A percentile compares a stretch with the other conserved stretches of the same genome.
Conservation (phyloP, 2,329 filamentous ascomycete genomes). For the Botrytis deweyae region DNA sequence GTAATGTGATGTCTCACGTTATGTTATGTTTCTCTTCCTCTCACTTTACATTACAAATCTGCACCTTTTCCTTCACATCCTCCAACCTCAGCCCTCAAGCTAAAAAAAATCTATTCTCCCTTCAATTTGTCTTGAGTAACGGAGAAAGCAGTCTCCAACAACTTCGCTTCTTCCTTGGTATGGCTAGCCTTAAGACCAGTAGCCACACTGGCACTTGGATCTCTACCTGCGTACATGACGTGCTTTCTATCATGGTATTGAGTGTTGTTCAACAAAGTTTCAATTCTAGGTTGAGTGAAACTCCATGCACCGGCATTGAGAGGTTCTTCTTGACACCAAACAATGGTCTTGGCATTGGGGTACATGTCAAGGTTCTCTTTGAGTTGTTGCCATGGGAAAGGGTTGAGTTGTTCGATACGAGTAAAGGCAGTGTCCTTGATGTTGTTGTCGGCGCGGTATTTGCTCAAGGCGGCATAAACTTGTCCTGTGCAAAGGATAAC, state of each 20-base stretch:
- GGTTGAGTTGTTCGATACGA: conserved; percentile 95
- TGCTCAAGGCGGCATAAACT: conserved; percentile 85
- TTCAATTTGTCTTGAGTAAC: conserved; percentile 69
- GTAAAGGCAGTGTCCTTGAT: conserved; percentile 92
- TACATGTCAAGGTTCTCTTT: conserved; percentile 96
- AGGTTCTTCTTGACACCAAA: conserved; percentile 97
- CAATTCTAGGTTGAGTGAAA: conserved; percentile 94
- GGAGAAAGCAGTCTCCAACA: conserved; percentile 65
- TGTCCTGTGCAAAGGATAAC: conserved; percentile 94
- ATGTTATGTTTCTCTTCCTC: background rate
- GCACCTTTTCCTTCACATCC: background rate
- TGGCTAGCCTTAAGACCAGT: conserved; percentile 88
- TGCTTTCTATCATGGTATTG: conserved; percentile 90
- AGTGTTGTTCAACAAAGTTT: conserved; percentile 92
- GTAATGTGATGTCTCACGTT: background rate
- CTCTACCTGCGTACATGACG: conserved; percentile 94
- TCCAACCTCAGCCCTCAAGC: too few relatives aligned
- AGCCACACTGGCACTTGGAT: conserved; percentile 89
- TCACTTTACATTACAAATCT: conserved; percentile 18
- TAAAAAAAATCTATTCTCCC: conserved; percentile 45
- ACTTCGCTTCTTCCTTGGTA: conserved; percentile 86
- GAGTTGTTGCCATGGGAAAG: conserved; percentile 97
- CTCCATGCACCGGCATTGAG: conserved; percentile 96
- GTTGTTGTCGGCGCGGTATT: conserved; percentile 83
- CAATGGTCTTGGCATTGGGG: conserved; percentile 95